Evolutionary conservation across 805 yeast species (phyloP).

Genomic region (Cyberlindnera petersonii): DNA sequence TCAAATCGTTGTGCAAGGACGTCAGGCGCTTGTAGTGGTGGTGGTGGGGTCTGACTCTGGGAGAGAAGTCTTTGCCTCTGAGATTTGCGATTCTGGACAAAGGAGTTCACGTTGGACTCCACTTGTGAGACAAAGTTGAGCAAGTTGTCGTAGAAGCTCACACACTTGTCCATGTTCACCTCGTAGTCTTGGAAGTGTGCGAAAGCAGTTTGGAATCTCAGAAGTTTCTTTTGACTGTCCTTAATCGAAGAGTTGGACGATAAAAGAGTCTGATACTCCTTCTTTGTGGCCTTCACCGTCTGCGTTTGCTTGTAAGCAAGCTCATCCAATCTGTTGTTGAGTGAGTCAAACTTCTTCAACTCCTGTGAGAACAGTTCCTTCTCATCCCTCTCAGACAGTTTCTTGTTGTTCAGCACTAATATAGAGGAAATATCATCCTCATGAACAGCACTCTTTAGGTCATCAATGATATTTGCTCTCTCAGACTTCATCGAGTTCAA

Average conservation of each 20-base stretch:
- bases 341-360: constrained; percentile 69
- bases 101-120: constrained; percentile 21
- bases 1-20: constrained; percentile 11
- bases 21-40: no score
- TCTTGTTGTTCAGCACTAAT: constrained; percentile 55
- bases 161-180: constrained; percentile 59
- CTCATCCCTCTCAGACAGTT: constrained; percentile 49
- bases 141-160: constrained; percentile 54
- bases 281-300: constrained; percentile 43
- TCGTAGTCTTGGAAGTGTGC: constrained; percentile 55
- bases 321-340: constrained; percentile 60
- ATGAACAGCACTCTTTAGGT: constrained; percentile 66
- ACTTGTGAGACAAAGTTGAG: constrained; percentile 25
- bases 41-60: neutral
- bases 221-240: constrained; percentile 38
- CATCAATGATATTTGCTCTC: constrained; percentile 54
- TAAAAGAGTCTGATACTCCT: constrained; percentile 43
- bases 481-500: constrained; percentile 62
- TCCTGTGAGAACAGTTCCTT: constrained; percentile 64
- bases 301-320: constrained; percentile 63
- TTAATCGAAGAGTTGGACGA: constrained; percentile 40
- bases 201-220: constrained; percentile 45
- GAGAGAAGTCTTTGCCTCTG: constrained; percentile 22
- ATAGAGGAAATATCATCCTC: constrained; percentile 81
- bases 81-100: constrained; percentile 24